Conservation (phyloP, 805 yeast genomes). For the Jamesozyma hellenica region DNA sequence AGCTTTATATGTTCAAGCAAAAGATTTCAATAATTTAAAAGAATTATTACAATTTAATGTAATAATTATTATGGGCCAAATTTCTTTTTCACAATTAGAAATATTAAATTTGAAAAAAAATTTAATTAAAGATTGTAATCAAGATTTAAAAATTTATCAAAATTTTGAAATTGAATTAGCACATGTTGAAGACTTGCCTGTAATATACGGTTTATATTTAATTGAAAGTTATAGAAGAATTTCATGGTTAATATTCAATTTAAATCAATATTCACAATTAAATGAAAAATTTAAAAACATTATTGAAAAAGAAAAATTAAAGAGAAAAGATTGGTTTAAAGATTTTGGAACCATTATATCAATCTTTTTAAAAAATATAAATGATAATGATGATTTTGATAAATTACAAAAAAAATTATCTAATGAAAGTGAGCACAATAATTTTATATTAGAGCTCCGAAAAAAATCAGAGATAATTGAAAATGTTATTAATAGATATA, state of each 20-base stretch:
- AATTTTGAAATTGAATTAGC: conserved; percentile 21
- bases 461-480: conserved; percentile 4
- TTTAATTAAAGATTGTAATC: conserved; percentile 27
- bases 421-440: not conserved
- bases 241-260: conserved; percentile 38
- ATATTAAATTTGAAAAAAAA: conserved; percentile 27
- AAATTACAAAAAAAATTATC: not conserved
- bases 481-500: conserved; percentile 30
- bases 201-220: conserved; percentile 58
- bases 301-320: conserved; percentile 22
- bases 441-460: too few species aligned
- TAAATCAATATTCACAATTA: conserved; percentile 27
- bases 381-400: not conserved
- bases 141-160: conserved; percentile 22
- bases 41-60: conserved; percentile 27
- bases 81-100: conserved; percentile 33
- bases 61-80: conserved; percentile 21
- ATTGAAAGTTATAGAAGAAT: conserved; percentile 51
- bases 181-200: conserved; percentile 53
- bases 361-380: conserved; percentile 1
- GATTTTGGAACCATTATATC: conserved; percentile 1
- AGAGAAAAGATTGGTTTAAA: not conserved
- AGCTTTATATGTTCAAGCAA: conserved; percentile 19
- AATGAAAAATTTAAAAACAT: conserved; percentile 56
- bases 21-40: conserved; percentile 24